A percentile compares a stretch with the other conserved stretches of the same genome.
These are phyloP conservation scores for Aquilaria yunnanensis DNA, from an alignment of 345 rosid species.

Conservation along the genomic window DNA sequence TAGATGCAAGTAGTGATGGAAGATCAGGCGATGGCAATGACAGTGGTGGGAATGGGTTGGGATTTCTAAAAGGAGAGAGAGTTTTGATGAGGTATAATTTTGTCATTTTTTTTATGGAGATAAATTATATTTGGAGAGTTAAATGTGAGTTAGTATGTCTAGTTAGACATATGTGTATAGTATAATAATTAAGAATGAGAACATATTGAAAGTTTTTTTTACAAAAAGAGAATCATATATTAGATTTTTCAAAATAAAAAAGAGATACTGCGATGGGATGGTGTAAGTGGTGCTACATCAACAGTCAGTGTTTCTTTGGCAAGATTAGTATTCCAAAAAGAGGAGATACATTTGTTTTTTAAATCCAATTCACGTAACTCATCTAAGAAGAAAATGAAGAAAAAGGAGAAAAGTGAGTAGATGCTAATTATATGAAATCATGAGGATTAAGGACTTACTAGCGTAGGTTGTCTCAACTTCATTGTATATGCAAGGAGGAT, in stretches of 20 bases:
- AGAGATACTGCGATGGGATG: conserved; percentile 78
- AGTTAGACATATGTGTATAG: neutral
- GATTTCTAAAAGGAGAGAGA: too few species aligned
- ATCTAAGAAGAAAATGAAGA: neutral
- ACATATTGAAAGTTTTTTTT: conserved; percentile 56
- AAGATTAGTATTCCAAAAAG: conserved; percentile 1
- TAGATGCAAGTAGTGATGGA: too few species aligned
- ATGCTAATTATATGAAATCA: neutral
- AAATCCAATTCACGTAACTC: neutral
- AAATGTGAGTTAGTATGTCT: too few species aligned
- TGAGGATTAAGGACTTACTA: too few species aligned
- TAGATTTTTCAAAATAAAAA: conserved; percentile 64
- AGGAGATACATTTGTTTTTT: neutral
- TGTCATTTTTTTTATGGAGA: too few species aligned
- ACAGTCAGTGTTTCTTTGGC: conserved; percentile 2
- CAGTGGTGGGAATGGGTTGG: too few species aligned
- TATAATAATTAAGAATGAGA: conserved; percentile 40
- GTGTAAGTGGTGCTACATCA: conserved; percentile 68
- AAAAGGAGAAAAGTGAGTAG: neutral
- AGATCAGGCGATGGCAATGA: too few species aligned
- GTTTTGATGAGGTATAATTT: too few species aligned
- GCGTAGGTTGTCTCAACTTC: too few species aligned
- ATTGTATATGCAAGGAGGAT: too few species aligned
- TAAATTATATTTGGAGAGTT: too few species aligned
- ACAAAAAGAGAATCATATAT: conserved; percentile 89